Percentiles rank a stretch among this genome's conserved stretches.
Evolutionary conservation across 495 filamentous ascomycete species (phyloP).

Genomic region (Xylaria venustula): DNA sequence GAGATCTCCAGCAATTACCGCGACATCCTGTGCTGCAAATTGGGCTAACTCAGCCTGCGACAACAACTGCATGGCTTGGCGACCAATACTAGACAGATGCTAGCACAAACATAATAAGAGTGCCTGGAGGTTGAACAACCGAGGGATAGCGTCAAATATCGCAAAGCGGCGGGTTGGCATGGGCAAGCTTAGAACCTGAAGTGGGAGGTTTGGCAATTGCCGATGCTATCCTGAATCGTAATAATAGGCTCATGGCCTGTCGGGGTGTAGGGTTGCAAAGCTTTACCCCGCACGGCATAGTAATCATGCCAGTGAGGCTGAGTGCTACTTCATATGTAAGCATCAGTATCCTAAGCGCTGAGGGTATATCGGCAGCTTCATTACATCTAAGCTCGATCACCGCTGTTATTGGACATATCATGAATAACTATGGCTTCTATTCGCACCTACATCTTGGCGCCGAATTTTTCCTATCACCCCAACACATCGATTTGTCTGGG

Average conservation of each 20-base stretch:
- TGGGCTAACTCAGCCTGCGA: background rate
- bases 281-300: no score
- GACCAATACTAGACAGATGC: background rate
- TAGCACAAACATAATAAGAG: background rate
- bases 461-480: background rate
- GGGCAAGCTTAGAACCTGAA: no score
- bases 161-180: no score
- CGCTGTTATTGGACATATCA: no score
- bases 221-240: no score
- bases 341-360: background rate
- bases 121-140: no score
- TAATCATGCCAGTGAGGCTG: background rate
- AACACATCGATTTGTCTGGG: background rate
- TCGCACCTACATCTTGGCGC: background rate
- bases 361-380: background rate
- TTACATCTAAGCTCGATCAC: background rate
- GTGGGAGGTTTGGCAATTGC: no score
- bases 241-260: no score
- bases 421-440: background rate
- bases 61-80: background rate
- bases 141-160: no score
- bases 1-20: background rate
- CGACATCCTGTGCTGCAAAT: background rate
- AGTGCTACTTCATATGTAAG: background rate
- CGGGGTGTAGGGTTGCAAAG: no score